These are phyloP conservation scores for Cladophialophora exuberans DNA, from an alignment of 2,329 filamentous ascomycete genomes.

Conservation along the genomic window DNA sequence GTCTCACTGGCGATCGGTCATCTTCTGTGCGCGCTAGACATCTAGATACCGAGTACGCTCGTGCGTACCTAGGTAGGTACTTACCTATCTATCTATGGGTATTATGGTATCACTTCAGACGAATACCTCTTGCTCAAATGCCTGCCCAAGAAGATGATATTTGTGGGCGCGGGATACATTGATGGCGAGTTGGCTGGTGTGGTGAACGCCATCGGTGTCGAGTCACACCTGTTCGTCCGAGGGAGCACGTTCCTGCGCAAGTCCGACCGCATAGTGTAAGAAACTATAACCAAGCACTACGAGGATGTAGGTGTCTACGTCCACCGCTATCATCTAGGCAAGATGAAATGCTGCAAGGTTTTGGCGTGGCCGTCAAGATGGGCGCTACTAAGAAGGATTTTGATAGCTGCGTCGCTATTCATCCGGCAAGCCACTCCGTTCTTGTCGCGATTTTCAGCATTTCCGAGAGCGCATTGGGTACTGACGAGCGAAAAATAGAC, in stretches of 20 bases:
- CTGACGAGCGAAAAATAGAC: slow-evolving; percentile 68
- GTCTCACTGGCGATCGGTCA: no score
- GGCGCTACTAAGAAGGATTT: slow-evolving; percentile 77
- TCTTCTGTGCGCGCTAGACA: no score
- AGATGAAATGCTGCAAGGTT: slow-evolving; percentile 73
- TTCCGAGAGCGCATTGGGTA: slow-evolving; percentile 10
- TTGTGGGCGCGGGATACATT: slow-evolving; percentile 57
- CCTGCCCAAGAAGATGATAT: slow-evolving; percentile 54
- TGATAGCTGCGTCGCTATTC: slow-evolving; percentile 74
- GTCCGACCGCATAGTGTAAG: slow-evolving; percentile 57
- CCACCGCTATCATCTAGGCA: slow-evolving; percentile 50
- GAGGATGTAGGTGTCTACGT: slow-evolving; percentile 53
- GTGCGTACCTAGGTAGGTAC: no score
- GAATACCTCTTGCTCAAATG: slow-evolving; percentile 56
- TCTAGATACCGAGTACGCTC: no score
- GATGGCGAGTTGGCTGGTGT: slow-evolving; percentile 57
- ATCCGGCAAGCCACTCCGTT: slow-evolving; percentile 57
- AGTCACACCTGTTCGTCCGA: slow-evolving; percentile 56
- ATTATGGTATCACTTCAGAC: slow-evolving; percentile 56
- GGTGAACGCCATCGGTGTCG: slow-evolving; percentile 52
- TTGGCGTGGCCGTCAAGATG: slow-evolving; percentile 75
- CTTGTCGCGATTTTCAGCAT: no score
- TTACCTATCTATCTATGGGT: no score
- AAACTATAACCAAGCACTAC: slow-evolving; percentile 56
- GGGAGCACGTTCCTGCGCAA: slow-evolving; percentile 53